These are phyloP conservation scores for Cercophora samala DNA, from an alignment of 495 filamentous ascomycete genomes.

Conservation along the genomic window DNA sequence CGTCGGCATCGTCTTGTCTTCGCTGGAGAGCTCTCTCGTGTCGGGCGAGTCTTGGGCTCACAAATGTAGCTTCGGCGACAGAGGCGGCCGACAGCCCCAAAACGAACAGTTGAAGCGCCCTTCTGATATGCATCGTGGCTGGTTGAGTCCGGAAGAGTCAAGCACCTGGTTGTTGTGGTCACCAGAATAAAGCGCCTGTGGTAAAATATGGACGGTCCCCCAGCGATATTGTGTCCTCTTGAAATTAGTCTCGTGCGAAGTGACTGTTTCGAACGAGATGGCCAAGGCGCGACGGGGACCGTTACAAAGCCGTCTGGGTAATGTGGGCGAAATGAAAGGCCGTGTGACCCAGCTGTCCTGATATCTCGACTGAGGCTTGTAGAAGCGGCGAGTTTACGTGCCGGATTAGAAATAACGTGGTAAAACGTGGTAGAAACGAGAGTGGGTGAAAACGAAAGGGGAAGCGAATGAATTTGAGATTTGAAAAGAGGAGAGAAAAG, in stretches of 20 bases:
- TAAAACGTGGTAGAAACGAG: slow-evolving; percentile 8
- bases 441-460: slow-evolving; percentile 13
- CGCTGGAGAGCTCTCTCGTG: slow-evolving; percentile 22
- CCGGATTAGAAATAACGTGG: slow-evolving; percentile 8
- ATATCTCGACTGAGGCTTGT: neutral
- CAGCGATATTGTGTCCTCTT: slow-evolving; percentile 5
- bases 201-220: neutral
- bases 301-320: slow-evolving; percentile 8
- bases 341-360: slow-evolving; percentile 12
- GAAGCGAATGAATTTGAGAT: slow-evolving; percentile 24
- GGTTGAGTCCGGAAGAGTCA: neutral
- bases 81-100: slow-evolving; percentile 41
- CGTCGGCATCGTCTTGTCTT: slow-evolving; percentile 23
- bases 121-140: slow-evolving; percentile 39
- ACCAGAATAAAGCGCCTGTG: neutral
- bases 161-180: neutral
- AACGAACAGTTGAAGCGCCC: slow-evolving; percentile 36
- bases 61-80: slow-evolving; percentile 40
- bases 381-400: neutral
- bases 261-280: slow-evolving; percentile 15
- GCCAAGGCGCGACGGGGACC: slow-evolving; percentile 6
- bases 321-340: slow-evolving; percentile 17
- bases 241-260: neutral
- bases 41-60: slow-evolving; percentile 24
- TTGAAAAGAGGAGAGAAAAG: neutral